These are phyloP conservation scores for Oryza brachyantha DNA, from an alignment of 176 grass and related monocot genomes.

Conservation along the genomic window DNA sequence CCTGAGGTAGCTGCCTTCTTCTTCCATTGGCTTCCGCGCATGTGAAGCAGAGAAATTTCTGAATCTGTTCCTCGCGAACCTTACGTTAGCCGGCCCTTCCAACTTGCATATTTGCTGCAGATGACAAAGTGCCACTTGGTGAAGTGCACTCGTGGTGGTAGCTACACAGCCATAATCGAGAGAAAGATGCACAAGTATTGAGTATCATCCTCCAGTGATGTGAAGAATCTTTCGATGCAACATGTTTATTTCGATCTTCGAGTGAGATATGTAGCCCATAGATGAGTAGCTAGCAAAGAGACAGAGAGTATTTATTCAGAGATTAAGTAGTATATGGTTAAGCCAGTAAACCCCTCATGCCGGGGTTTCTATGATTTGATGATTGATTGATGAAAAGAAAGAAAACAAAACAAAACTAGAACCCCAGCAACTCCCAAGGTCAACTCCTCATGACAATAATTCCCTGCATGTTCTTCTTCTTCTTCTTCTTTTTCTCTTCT, in stretches of 20 bases:
- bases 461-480: constrained; percentile 2
- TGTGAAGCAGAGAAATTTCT: neutral
- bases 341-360: neutral
- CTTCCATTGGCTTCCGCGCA: neutral
- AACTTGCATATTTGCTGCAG: neutral
- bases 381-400: neutral
- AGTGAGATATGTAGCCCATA: neutral
- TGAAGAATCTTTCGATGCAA: neutral
- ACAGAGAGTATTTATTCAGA: neutral
- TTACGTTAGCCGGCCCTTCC: neutral
- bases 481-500: neutral
- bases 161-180: too few species aligned
- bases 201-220: neutral
- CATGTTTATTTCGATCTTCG: neutral
- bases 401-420: neutral
- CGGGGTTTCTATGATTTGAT: neutral
- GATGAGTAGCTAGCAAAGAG: neutral
- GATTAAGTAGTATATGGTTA: neutral
- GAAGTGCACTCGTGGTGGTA: neutral
- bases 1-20: neutral
- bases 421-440: neutral
- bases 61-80: neutral
- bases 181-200: neutral
- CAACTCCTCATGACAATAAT: neutral
- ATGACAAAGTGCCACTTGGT: neutral